Evolutionary conservation across 1,284 basidiomycete species (phyloP).

Genomic region (Meira nashicola): DNA sequence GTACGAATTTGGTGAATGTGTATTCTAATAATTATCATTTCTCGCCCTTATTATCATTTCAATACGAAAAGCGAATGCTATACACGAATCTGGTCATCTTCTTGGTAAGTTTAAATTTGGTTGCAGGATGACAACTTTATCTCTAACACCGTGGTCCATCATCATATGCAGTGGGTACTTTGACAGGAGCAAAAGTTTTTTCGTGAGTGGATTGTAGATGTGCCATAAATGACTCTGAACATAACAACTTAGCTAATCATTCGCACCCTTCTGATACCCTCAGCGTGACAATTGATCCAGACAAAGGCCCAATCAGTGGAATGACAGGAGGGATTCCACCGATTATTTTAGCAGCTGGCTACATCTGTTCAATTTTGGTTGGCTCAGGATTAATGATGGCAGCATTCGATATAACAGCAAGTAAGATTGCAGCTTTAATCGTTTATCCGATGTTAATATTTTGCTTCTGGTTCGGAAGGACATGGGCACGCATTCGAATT

Average conservation of each 20-base stretch:
- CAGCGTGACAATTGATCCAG: slow-evolving; percentile 10
- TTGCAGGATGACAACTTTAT: not conserved
- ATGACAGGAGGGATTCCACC: slow-evolving; percentile 9
- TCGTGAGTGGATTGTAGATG: slow-evolving; percentile 2
- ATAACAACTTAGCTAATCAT: not conserved
- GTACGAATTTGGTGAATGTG: no score
- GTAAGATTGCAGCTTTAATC: slow-evolving; percentile 10
- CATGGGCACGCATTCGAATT: slow-evolving; percentile 8
- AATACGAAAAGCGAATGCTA: slow-evolving; percentile 3
- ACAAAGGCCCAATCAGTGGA: slow-evolving; percentile 11
- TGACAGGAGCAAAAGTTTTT: slow-evolving; percentile 4
- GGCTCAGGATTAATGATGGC: slow-evolving; percentile 8
- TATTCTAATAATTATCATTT: no score
- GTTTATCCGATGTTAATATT: slow-evolving; percentile 2
- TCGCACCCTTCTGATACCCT: not conserved
- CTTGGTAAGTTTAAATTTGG: not conserved
- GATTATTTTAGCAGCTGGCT: slow-evolving; percentile 5
- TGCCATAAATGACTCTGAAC: not conserved
- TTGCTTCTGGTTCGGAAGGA: slow-evolving; percentile 12
- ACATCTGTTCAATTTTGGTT: not conserved
- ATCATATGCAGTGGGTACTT: slow-evolving; percentile 3
- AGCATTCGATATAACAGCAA: slow-evolving; percentile 7
- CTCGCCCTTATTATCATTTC: not conserved
- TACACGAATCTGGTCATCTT: slow-evolving; percentile 8
- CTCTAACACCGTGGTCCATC: not conserved